Evolutionary conservation across 2,329 filamentous ascomycete genomes (phyloP), one percentile per base, ranked within the genome.

Genomic region (Fonsecaea pedrosoi): DNA sequence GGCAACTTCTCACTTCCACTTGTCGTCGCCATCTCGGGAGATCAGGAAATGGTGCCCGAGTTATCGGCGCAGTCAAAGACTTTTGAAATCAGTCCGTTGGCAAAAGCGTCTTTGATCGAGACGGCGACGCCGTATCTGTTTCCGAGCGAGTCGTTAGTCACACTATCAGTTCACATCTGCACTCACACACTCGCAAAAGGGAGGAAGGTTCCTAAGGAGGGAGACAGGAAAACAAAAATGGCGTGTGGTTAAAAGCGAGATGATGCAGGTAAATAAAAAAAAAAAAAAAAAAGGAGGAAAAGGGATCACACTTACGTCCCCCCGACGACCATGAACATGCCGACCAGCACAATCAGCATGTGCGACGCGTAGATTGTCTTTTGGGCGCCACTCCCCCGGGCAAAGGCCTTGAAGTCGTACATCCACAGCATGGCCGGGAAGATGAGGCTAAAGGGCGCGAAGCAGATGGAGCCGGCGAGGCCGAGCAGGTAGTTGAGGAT

Each of bases 401-500:
- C 74, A 72, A 82, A 82, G 1, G 21, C n/a, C 10, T 56, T 62
- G 57, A 42, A 57, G 63, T 85, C 83, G 70, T 83, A 80, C 6
- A 85, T 71, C 84, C 84, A 87, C 3, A 86, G 68, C 77, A 78
- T 82, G 0, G 81, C 83, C 0, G 83, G 84, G 7, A 85, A 73
- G 1, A 77, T 76, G 25, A 86, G 77, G 2, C 80, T 82, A 53
- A 86, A 70, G 0, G 83, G 84, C 34, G 84, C 83, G 69, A 85
- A 86, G 53, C 82, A 84, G 7, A 86, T 65, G 25, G 79, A 80
- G 1, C 83, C 84, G 0, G 83, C 80, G 10, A 85, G 72, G 1
- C 82, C 80, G n/a, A 85, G 70, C n/a, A 86, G 71, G 70, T 82
- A 85, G 64, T 84, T 84, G 76, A 86, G 85, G 61, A 86, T 84